Conservation (phyloP, 345 rosid genomes). For the Bruguiera gymnorhiza region DNA sequence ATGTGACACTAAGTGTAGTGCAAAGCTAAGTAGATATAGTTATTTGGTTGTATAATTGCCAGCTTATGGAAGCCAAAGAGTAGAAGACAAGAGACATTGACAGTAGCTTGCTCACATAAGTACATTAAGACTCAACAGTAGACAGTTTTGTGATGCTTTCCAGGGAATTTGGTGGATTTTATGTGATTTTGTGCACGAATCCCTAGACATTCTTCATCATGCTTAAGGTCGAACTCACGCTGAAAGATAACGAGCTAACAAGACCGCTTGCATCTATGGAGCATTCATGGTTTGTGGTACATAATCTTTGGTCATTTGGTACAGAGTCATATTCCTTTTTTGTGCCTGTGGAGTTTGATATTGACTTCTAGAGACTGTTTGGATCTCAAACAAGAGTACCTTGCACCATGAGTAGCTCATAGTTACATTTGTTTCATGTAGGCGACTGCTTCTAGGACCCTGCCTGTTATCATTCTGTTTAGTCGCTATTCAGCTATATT, state of each 20-base stretch:
- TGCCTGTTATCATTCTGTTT: constrained; percentile 39
- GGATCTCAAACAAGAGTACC: not conserved
- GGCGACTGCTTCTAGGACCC: constrained; percentile 38
- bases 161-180: not conserved
- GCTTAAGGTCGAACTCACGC: constrained; percentile 36
- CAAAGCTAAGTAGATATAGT: no score
- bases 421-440: constrained; percentile 11
- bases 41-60: not conserved
- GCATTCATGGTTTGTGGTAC: constrained; percentile 47
- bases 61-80: not conserved
- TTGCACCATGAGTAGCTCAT: not conserved
- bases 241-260: constrained; percentile 38
- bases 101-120: not conserved
- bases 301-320: constrained; percentile 6
- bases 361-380: not conserved
- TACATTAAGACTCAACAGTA: not conserved
- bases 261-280: constrained; percentile 41
- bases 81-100: not conserved
- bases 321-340: no score
- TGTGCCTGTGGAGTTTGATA: no score
- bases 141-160: not conserved
- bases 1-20: no score
- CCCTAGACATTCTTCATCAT: not conserved
- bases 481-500: constrained; percentile 34
- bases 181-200: not conserved